Conservation (phyloP, 495 filamentous ascomycete species). For the Chlorociboria aeruginascens region DNA sequence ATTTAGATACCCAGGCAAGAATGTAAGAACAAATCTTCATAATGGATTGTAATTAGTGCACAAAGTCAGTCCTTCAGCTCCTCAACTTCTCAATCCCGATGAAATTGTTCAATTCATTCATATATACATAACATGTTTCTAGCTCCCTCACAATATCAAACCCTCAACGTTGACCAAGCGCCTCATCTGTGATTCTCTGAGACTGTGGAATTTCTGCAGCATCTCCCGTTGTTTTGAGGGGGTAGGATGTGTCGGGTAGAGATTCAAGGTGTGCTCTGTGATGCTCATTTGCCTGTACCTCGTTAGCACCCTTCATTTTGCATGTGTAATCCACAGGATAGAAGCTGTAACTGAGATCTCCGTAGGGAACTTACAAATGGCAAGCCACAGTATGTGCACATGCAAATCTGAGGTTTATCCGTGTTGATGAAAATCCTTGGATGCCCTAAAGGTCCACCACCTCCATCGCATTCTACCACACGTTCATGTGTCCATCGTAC, state of each 20-base stretch:
- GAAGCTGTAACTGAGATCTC: neutral
- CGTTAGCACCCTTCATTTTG: constrained; percentile 1
- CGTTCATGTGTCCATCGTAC: constrained; percentile 80
- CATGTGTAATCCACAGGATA: neutral
- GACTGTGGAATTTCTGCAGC: constrained; percentile 40
- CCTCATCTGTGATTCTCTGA: constrained; percentile 41
- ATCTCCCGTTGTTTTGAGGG: constrained; percentile 41
- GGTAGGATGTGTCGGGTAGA: constrained; percentile 65
- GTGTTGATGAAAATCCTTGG: constrained; percentile 93
- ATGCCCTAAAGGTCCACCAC: constrained; percentile 84
- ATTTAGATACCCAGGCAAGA: neutral
- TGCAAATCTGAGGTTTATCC: constrained; percentile 87
- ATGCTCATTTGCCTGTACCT: constrained; percentile 66
- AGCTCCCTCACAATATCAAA: constrained; percentile 2
- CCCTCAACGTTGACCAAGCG: constrained; percentile 37
- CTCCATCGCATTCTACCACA: constrained; percentile 81
- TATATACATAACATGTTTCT: neutral
- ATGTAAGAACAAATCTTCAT: neutral
- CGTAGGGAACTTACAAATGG: constrained; percentile 64
- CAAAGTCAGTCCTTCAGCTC: no score
- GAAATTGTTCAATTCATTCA: no score
- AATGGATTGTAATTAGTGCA: neutral
- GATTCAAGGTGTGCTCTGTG: constrained; percentile 73
- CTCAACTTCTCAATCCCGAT: no score
- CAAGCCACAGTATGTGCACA: constrained; percentile 88